phyloP scores from a whole-genome alignment of 345 rosid genomes.

The Eucalyptus urophylla region DNA sequence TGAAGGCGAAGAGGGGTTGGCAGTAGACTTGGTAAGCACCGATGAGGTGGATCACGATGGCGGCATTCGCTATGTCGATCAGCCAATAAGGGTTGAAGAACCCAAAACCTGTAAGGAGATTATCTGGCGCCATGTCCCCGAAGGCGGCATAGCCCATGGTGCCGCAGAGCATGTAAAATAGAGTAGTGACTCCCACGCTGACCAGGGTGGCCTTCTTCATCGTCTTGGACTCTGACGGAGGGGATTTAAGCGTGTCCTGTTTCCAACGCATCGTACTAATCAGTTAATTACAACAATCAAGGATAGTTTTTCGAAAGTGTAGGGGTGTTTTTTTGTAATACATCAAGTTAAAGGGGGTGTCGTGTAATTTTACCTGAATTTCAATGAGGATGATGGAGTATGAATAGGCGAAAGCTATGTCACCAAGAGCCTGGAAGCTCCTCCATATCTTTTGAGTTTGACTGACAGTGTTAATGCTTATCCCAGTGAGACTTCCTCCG shows the following conservation, averaged over 20 bases:
- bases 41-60: slow-evolving; percentile 70
- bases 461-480: slow-evolving; percentile 34
- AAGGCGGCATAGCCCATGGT: slow-evolving; percentile 86
- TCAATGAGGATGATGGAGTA: slow-evolving; percentile 76
- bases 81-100: slow-evolving; percentile 83
- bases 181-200: slow-evolving; percentile 64
- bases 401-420: slow-evolving; percentile 89
- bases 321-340: neutral
- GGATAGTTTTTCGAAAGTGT: neutral
- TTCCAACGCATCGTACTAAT: neutral
- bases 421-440: slow-evolving; percentile 87
- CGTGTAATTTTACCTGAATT: slow-evolving; percentile 44
- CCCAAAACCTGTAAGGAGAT: slow-evolving; percentile 74
- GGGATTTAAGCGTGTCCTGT: slow-evolving; percentile 57
- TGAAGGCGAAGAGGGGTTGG: slow-evolving; percentile 77
- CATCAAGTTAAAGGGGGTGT: neutral
- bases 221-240: slow-evolving; percentile 67
- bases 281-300: neutral
- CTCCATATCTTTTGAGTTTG: slow-evolving; percentile 65
- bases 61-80: slow-evolving; percentile 76
- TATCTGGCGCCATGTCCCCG: slow-evolving; percentile 73
- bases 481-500: slow-evolving; percentile 68
- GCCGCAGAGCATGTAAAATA: slow-evolving; percentile 90
- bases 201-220: slow-evolving; percentile 69
- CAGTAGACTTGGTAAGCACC: slow-evolving; percentile 94